Base-by-base conservation (phyloP, 495 filamentous ascomycete species). In the Penicillium taxi region DNA sequence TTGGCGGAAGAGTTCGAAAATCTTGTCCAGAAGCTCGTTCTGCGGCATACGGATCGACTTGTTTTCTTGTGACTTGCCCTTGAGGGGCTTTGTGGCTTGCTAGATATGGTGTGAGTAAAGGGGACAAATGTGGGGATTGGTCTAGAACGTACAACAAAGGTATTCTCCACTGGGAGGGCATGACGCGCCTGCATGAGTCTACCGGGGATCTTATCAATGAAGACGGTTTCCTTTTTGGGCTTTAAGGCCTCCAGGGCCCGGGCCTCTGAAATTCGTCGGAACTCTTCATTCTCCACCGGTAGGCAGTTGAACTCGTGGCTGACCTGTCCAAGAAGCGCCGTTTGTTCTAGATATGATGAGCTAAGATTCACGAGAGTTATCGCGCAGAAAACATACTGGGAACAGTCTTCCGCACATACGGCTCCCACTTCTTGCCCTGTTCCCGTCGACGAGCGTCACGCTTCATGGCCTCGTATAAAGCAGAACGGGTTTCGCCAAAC, bases 31-130 rank as follows among this genome's bases (percentile, higher is more conserved):
- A 24, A 98, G 78, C 55, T 88, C 81, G 66, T 84, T 82, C 55
- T 82, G 76, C 5, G 86, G 78, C 67, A 96, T 85, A 55, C 91
- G 86, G 2, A 82, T 82, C 4, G 81, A 77, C 63, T 94, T 94
- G 66, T 84, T 81, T 34, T 84, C 76, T 55, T 79, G 78, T 39
- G 76, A 26, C 33, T 63, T 66, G 41, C 51, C 52, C 48, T 64
- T 61, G 47, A 27, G 9, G 9, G 57, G 42, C 42, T 63, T 59
- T 39, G 58, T 60, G 52, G 55, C 49, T 63, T 58, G 56, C 55
- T 63, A 41, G 28, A n/a, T 32, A 42, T 14, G 25, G 26, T 6
- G 20, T 63, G 35, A 62, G 49, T 30, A 31, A 9, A 20, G n/a
- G 8, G 13, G n/a, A n/a, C n/a, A 20, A 35, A 15, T 19, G 22